Evolutionary conservation across 345 rosid genomes (phyloP).

Genomic region (Geranium rotundifolium): DNA sequence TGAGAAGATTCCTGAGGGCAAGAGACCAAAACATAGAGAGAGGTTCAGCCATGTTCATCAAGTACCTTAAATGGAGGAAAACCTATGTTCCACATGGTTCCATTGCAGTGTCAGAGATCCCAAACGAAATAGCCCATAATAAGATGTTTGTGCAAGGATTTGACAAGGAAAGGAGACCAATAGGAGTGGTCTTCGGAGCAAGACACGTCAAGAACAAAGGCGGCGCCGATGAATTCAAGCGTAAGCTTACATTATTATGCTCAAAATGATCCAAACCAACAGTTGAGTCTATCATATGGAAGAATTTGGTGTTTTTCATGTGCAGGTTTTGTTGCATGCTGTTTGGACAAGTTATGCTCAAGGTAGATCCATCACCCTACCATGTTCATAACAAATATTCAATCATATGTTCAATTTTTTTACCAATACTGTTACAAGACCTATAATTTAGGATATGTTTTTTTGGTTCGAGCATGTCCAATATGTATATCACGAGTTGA

Average conservation of each 20-base stretch:
- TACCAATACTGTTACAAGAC: too few species aligned
- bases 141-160: constrained; percentile 66
- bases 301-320: not conserved
- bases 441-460: too few species aligned
- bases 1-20: constrained; percentile 76
- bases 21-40: constrained; percentile 78
- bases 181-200: constrained; percentile 39
- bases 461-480: too few species aligned
- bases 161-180: constrained; percentile 62
- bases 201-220: constrained; percentile 59
- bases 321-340: constrained; percentile 56
- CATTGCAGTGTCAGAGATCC: constrained; percentile 43
- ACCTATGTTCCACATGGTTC: constrained; percentile 45
- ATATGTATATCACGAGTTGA: too few species aligned
- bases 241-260: constrained; percentile 22
- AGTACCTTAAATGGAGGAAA: constrained; percentile 63
- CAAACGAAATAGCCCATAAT: constrained; percentile 47
- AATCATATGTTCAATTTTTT: too few species aligned
- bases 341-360: constrained; percentile 55
- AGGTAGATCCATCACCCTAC: too few species aligned
- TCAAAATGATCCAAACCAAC: not conserved
- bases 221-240: constrained; percentile 63
- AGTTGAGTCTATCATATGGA: not conserved
- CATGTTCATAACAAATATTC: too few species aligned
- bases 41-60: constrained; percentile 56